phyloP scores from a whole-genome alignment of 2,329 filamentous ascomycete genomes.

The Tolypocladium tropicale region DNA sequence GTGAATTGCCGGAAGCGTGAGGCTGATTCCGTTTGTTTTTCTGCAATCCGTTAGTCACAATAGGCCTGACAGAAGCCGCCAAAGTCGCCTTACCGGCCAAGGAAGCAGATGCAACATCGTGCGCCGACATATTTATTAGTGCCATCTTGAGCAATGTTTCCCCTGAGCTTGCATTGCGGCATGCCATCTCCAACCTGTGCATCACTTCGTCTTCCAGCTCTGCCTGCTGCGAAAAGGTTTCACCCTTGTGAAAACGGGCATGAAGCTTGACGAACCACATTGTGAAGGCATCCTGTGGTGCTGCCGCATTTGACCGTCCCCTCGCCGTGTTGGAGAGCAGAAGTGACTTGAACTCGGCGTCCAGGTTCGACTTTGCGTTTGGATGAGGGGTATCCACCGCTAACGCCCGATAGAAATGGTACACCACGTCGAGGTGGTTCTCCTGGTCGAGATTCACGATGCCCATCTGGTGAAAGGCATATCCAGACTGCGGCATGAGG shows the following conservation, averaged over 20 bases:
- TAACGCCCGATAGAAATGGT: slow-evolving; percentile 79
- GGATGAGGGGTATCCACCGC: slow-evolving; percentile 65
- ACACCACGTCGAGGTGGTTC: slow-evolving; percentile 76
- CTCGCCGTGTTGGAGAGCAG: slow-evolving; percentile 25
- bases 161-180: slow-evolving; percentile 58
- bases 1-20: slow-evolving; percentile 52
- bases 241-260: slow-evolving; percentile 70
- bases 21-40: slow-evolving; percentile 33
- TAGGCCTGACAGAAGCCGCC: too few relatives aligned
- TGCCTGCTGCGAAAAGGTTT: slow-evolving; percentile 61
- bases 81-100: slow-evolving; percentile 20
- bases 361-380: slow-evolving; percentile 64
- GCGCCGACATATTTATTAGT: slow-evolving; percentile 77
- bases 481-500: slow-evolving; percentile 68
- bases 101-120: slow-evolving; percentile 49
- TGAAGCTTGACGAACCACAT: slow-evolving; percentile 83
- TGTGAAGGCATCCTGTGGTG: slow-evolving; percentile 53
- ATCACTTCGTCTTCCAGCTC: slow-evolving; percentile 83
- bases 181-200: slow-evolving; percentile 60
- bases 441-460: slow-evolving; percentile 71
- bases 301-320: slow-evolving; percentile 29
- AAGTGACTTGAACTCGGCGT: slow-evolving; percentile 61
- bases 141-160: slow-evolving; percentile 66
- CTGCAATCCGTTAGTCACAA: slow-evolving; percentile 16
- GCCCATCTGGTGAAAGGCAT: slow-evolving; percentile 82